Evolutionary conservation across 345 rosid genomes (phyloP).

Genomic region (Clausena lansium): DNA sequence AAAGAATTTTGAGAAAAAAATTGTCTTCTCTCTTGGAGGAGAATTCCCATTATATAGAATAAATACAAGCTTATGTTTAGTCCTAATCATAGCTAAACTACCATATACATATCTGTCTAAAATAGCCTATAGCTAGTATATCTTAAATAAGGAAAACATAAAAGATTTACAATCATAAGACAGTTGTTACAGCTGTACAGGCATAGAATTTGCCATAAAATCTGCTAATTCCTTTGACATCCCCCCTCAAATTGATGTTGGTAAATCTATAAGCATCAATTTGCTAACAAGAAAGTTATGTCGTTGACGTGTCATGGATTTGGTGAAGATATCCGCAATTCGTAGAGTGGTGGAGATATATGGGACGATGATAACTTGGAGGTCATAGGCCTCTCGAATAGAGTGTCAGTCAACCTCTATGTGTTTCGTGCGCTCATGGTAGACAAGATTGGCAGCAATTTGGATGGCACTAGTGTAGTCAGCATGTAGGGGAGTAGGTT

Average conservation of each 20-base stretch:
- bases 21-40: background rate
- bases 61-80: too few relatives aligned
- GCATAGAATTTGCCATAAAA: background rate
- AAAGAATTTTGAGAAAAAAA: background rate
- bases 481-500: background rate
- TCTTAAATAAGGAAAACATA: too few relatives aligned
- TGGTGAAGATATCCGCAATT: background rate
- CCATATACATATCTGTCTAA: background rate
- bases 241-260: background rate
- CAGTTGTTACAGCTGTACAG: too few relatives aligned
- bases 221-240: background rate
- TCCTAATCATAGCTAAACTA: too few relatives aligned
- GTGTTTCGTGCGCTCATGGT: conserved; percentile 9
- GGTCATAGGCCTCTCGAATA: background rate
- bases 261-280: too few relatives aligned
- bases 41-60: background rate
- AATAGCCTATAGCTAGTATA: background rate
- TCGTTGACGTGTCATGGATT: background rate
- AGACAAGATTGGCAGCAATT: conserved; percentile 2
- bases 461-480: conserved; percentile 9
- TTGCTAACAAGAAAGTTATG: background rate
- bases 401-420: background rate
- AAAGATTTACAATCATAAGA: too few relatives aligned
- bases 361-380: too few relatives aligned
- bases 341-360: background rate